Percentiles rank a stretch among this genome's conserved stretches.
Conservation (phyloP, 257 asterid genomes). For the Penstemon newberryi region DNA sequence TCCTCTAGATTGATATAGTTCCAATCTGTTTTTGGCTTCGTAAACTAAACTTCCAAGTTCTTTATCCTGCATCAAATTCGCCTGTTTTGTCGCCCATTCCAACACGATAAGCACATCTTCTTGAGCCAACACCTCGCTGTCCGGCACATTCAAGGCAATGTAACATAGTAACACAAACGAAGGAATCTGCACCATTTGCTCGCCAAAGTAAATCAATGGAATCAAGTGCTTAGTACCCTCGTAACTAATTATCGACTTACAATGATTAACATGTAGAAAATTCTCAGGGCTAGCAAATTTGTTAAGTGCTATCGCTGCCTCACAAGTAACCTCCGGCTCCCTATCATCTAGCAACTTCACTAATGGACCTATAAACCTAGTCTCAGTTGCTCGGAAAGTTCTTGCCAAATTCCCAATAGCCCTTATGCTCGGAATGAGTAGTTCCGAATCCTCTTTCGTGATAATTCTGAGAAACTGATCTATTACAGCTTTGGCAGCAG, state of each 20-base stretch:
- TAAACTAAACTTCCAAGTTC: conserved; percentile 38
- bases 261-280: conserved; percentile 56
- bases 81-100: conserved; percentile 68
- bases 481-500: conserved; percentile 66
- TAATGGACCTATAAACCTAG: conserved; percentile 56
- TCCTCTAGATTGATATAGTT: conserved; percentile 63
- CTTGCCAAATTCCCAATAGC: conserved; percentile 70
- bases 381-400: conserved; percentile 75
- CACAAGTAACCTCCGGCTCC: conserved; percentile 59
- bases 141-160: conserved; percentile 71
- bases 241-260: conserved; percentile 48
- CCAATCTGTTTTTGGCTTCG: conserved; percentile 70
- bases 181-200: conserved; percentile 66
- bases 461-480: conserved; percentile 66
- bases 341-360: conserved; percentile 62
- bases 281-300: conserved; percentile 66
- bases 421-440: conserved; percentile 64
- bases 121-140: conserved; percentile 49
- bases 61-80: conserved; percentile 49
- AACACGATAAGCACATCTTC: conserved; percentile 52
- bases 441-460: conserved; percentile 41
- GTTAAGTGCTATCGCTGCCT: conserved; percentile 56
- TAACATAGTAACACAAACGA: conserved; percentile 56
- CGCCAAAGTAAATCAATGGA: conserved; percentile 58
- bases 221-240: conserved; percentile 59